Percentiles rank a stretch among this genome's conserved stretches.
These are phyloP conservation scores for Penicillium alfredii DNA, from an alignment of 495 filamentous ascomycete genomes.

Conservation along the genomic window DNA sequence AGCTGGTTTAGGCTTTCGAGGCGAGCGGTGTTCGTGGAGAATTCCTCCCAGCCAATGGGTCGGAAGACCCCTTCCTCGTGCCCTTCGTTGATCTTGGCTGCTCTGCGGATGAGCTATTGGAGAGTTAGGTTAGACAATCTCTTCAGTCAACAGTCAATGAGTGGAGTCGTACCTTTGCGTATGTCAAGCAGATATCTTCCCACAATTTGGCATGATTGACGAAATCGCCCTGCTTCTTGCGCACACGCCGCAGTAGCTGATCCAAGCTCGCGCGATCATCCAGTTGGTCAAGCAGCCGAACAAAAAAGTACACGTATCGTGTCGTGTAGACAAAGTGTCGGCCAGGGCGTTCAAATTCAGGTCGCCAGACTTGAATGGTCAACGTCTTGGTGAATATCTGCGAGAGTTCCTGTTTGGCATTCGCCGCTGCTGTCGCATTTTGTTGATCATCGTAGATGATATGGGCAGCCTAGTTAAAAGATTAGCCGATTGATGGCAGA, in stretches of 20 bases:
- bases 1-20: conserved; percentile 49
- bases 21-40: conserved; percentile 54
- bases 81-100: conserved; percentile 56
- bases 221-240: conserved; percentile 77
- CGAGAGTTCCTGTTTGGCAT: conserved; percentile 68
- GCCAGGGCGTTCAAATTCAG: conserved; percentile 83
- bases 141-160: conserved; percentile 5
- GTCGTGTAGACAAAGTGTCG: conserved; percentile 92
- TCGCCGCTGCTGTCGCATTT: conserved; percentile 45
- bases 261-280: conserved; percentile 78
- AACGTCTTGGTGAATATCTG: conserved; percentile 95
- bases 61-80: conserved; percentile 77
- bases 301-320: conserved; percentile 79
- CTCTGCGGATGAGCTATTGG: conserved; percentile 58
- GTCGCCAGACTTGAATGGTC: conserved; percentile 92
- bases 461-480: conserved; percentile 51
- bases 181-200: conserved; percentile 69
- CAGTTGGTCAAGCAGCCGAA: conserved; percentile 63
- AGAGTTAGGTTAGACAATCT: too few relatives aligned
- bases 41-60: conserved; percentile 72
- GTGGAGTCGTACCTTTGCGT: conserved; percentile 48
- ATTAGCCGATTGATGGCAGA: conserved; percentile 12
- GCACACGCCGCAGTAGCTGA: conserved; percentile 69
- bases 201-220: conserved; percentile 80
- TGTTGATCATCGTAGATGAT: conserved; percentile 60